Evolutionary conservation across 495 filamentous ascomycete genomes (phyloP), one percentile per base, ranked within the genome.

Genomic region (Bacidia gigantensis): DNA sequence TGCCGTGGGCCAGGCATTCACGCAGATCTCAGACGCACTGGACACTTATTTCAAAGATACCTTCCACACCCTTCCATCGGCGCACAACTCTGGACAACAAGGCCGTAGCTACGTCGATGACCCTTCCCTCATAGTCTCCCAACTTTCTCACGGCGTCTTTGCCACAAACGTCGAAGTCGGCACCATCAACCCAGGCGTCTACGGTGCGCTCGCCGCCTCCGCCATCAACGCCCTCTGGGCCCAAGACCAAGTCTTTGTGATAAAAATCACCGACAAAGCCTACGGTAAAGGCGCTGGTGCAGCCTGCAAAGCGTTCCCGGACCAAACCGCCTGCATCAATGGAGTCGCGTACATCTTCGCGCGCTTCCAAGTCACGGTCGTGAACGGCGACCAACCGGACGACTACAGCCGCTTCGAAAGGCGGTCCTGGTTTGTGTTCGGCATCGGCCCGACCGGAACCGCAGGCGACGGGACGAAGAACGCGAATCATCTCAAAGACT

Each of bases 221-320:
- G 46, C 46, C 1, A 32, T 49, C 24, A 49, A 49, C 3, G 46
- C 46, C 11, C 46, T 49, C 26, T 49, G 46, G 46, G 25, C 20
- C 22, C 46, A 49, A 26, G 46, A 49, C 3, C 14, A 2, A 11
- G 46, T 49, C 3, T 26, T 49, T 24, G 29, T 49, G 14, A 49
- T 49, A 10, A 49, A 49, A 3, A 49, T 49, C 20, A 12, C 46
- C 1, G 46, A 49, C 3, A 10, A 17, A 1, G 26, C 9, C 1
- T 49, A 49, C 22, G 46, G 18, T 24, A 26, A 26, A 18, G 46
- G 46, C 3, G 46, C 17, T 32, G 46, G 46, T 11, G 25, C 21
- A 0, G 46, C 46, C 14, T 49, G 46, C 46, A 25, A 26, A 20
- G 46, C 46, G 14, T 49, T 12, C 24, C 7, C 21, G 1, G 26